Evolutionary conservation across 1,284 basidiomycete species (phyloP).

Genomic region (Fomes fomentarius): DNA sequence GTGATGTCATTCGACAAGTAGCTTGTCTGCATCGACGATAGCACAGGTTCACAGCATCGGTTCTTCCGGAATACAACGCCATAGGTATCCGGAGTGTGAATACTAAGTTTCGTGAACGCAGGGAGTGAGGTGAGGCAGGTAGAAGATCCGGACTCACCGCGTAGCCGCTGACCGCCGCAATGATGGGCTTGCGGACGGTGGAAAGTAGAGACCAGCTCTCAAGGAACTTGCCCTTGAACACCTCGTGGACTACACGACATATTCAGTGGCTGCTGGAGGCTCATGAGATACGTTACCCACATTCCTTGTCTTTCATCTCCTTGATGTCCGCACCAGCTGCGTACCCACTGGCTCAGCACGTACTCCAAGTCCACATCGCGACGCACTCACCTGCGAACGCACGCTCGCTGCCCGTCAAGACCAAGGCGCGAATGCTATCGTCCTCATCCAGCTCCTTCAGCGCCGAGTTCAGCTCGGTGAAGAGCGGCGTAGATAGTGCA

Average conservation of each 20-base stretch:
- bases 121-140: slow-evolving; percentile 45
- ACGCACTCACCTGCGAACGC: slow-evolving; percentile 84
- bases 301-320: slow-evolving; percentile 92
- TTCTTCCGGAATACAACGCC: not conserved
- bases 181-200: slow-evolving; percentile 87
- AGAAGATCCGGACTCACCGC: slow-evolving; percentile 61
- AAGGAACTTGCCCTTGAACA: slow-evolving; percentile 89
- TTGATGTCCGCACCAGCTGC: slow-evolving; percentile 90
- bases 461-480: slow-evolving; percentile 79
- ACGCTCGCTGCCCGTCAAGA: slow-evolving; percentile 92
- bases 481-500: slow-evolving; percentile 84
- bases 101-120: not conserved
- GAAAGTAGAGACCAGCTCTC: slow-evolving; percentile 86
- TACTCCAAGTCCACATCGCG: not conserved
- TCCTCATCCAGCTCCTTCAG: slow-evolving; percentile 76
- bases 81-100: not conserved
- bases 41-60: not conserved
- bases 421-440: slow-evolving; percentile 78
- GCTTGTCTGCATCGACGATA: not conserved
- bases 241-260: slow-evolving; percentile 80
- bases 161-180: slow-evolving; percentile 95
- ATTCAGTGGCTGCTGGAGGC: no score
- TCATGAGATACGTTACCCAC: slow-evolving; percentile 48
- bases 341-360: not conserved
- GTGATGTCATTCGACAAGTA: not conserved